phyloP scores from a whole-genome alignment of 2,329 filamentous ascomycete species.

The Aureobasidium musti region DNA sequence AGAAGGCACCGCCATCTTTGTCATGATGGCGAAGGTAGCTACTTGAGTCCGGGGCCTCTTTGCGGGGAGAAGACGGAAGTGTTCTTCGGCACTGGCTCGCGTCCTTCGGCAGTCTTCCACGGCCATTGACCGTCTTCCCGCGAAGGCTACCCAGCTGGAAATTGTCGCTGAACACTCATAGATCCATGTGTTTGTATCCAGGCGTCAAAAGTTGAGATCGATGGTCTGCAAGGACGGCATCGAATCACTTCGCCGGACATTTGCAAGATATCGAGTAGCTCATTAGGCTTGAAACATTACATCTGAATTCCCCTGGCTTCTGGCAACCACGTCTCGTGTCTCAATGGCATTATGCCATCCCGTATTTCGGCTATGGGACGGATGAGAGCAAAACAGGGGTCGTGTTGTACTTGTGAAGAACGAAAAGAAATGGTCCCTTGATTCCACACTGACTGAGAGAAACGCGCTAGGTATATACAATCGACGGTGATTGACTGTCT shows the following conservation, averaged over 20 bases:
- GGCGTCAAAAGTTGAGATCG: neutral
- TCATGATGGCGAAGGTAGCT: constrained; percentile 6
- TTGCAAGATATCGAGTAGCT: neutral
- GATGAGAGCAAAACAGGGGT: neutral
- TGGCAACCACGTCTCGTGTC: neutral
- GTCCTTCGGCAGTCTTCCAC: constrained; percentile 20
- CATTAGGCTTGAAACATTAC: neutral
- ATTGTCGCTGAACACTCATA: neutral
- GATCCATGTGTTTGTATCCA: neutral
- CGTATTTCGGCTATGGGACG: neutral
- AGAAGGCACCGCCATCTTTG: neutral
- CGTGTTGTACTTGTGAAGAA: neutral
- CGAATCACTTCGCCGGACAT: neutral
- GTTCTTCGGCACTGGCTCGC: constrained; percentile 26
- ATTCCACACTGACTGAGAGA: constrained; percentile 27
- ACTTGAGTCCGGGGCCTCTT: constrained; percentile 22
- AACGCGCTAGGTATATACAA: constrained; percentile 31
- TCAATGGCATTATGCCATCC: neutral
- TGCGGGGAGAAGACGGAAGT: constrained; percentile 23
- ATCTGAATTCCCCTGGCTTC: neutral
- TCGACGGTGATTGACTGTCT: constrained; percentile 30
- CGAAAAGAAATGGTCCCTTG: constrained; percentile 26
- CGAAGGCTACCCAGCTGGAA: neutral
- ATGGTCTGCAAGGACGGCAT: neutral
- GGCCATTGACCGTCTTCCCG: constrained; percentile 4